These are phyloP conservation scores for Ascochyta viciae-villosae DNA, from an alignment of 2,329 filamentous ascomycete genomes.

Conservation along the genomic window DNA sequence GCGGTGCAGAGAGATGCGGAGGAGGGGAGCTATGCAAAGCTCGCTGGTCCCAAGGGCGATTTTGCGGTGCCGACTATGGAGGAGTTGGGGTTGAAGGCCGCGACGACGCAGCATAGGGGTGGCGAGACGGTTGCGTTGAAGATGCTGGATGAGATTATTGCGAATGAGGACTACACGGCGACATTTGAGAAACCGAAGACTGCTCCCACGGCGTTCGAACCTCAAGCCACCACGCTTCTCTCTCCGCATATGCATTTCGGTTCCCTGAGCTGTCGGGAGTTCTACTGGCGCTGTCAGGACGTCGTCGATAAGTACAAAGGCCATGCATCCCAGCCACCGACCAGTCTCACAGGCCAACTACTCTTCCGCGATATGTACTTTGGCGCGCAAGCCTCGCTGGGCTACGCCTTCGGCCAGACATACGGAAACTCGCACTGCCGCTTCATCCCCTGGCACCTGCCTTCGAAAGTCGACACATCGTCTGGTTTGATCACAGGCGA, in stretches of 20 bases:
- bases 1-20: constrained; percentile 58
- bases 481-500: constrained; percentile 61
- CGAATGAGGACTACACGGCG: constrained; percentile 70
- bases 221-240: constrained; percentile 75
- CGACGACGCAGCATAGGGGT: constrained; percentile 72
- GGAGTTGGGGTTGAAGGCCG: constrained; percentile 68
- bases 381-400: constrained; percentile 73
- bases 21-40: constrained; percentile 65
- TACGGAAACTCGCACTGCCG: constrained; percentile 70
- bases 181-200: constrained; percentile 80
- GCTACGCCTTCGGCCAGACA: constrained; percentile 69
- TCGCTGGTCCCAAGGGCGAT: constrained; percentile 72
- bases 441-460: constrained; percentile 83
- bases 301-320: constrained; percentile 66
- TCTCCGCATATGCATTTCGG: constrained; percentile 80
- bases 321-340: constrained; percentile 65
- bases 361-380: constrained; percentile 87
- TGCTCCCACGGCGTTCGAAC: constrained; percentile 75
- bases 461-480: constrained; percentile 61
- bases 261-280: constrained; percentile 70
- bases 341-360: constrained; percentile 74
- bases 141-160: constrained; percentile 65
- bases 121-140: constrained; percentile 72
- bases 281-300: constrained; percentile 75
- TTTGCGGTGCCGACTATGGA: constrained; percentile 75